Percentiles rank a stretch among this genome's conserved stretches.
Evolutionary conservation across 2,329 filamentous ascomycete species (phyloP).

Genomic region (Aspergillus transmontanensis): DNA sequence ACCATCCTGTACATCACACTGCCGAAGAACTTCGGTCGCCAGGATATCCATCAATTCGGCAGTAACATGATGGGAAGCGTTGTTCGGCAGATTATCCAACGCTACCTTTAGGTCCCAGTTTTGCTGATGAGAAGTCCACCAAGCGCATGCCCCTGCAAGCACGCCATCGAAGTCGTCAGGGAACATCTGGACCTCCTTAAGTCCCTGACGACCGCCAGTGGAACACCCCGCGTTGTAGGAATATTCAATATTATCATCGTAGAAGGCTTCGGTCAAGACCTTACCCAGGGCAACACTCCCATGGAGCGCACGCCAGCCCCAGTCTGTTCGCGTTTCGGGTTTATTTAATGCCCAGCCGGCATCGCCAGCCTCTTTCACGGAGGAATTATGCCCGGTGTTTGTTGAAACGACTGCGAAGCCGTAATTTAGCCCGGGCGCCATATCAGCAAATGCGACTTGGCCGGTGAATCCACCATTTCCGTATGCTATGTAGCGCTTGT

Average conservation of each 20-base stretch:
- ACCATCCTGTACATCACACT: conserved; percentile 57
- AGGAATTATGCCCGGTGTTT: conserved; percentile 49
- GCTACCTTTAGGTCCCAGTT: conserved; percentile 49
- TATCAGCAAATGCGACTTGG: not conserved
- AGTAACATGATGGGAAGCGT: conserved; percentile 42
- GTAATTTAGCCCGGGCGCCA: not conserved
- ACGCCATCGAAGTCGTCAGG: conserved; percentile 62
- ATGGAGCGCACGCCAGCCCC: conserved; percentile 48
- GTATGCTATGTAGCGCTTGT: not conserved
- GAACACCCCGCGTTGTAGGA: conserved; percentile 56
- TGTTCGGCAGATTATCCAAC: conserved; percentile 51
- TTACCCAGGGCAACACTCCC: conserved; percentile 54
- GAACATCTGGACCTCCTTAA: conserved; percentile 56
- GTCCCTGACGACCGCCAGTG: conserved; percentile 60
- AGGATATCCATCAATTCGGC: conserved; percentile 51
- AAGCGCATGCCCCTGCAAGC: conserved; percentile 52
- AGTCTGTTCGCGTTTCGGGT: conserved; percentile 42
- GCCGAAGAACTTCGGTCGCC: conserved; percentile 47
- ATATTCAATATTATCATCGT: conserved; percentile 44
- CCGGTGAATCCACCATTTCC: not conserved
- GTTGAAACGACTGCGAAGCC: conserved; percentile 50
- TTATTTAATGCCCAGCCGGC: conserved; percentile 29
- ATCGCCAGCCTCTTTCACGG: conserved; percentile 8
- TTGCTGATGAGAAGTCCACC: conserved; percentile 54
- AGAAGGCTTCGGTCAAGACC: conserved; percentile 51